Conservation (phyloP, 2,329 filamentous ascomycete genomes). For the Paraconiothyrium sp. region DNA sequence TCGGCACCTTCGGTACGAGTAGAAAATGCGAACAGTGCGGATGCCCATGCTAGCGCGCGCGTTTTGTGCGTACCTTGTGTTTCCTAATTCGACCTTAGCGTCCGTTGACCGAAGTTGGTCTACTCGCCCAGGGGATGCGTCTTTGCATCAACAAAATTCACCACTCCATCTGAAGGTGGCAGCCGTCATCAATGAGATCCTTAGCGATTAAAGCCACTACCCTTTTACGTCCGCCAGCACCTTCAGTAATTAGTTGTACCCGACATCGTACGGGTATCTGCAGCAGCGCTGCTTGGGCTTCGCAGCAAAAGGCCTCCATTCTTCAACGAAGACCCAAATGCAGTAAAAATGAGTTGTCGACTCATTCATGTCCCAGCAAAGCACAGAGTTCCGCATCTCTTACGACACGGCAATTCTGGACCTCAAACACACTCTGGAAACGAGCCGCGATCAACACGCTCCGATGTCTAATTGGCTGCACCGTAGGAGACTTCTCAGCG, state of each 20-base stretch:
- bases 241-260: neutral
- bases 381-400: neutral
- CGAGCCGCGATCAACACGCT: constrained; percentile 65
- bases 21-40: neutral
- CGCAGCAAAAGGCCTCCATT: neutral
- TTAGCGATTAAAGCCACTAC: neutral
- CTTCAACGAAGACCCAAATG: neutral
- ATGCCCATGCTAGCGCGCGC: neutral
- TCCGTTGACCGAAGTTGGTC: too few species aligned
- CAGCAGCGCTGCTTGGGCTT: neutral
- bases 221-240: neutral
- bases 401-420: constrained; percentile 44
- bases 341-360: neutral
- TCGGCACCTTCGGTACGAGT: neutral
- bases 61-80: neutral
- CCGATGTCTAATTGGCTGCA: constrained; percentile 66
- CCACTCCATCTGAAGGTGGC: neutral
- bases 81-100: neutral
- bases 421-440: constrained; percentile 54
- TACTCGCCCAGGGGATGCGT: neutral
- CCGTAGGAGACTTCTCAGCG: constrained; percentile 64
- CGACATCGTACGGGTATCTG: neutral
- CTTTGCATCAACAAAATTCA: neutral
- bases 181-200: neutral
- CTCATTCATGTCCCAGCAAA: neutral